These are phyloP conservation scores for Alectoria sarmentosa DNA, from an alignment of 495 filamentous ascomycete genomes.

Conservation along the genomic window DNA sequence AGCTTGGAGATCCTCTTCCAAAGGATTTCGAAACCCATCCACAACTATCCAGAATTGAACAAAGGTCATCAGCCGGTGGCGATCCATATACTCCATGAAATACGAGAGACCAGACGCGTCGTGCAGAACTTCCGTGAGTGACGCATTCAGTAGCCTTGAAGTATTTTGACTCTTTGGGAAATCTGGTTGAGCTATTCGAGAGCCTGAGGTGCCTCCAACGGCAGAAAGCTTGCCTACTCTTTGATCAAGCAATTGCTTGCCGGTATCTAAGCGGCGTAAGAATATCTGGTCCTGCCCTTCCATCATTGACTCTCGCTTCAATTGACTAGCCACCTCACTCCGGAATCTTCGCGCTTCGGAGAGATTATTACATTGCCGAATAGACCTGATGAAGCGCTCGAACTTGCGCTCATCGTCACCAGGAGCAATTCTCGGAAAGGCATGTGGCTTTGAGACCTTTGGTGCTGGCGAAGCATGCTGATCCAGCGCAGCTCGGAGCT, in stretches of 20 bases:
- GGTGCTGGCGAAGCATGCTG: conserved; percentile 85
- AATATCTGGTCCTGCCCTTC: conserved; percentile 78
- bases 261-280: conserved; percentile 80
- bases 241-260: conserved; percentile 83
- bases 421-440: conserved; percentile 60
- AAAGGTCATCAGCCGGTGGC: conserved; percentile 72
- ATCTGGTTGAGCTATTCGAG: conserved; percentile 32
- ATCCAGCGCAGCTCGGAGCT: conserved; percentile 87
- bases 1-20: conserved; percentile 78
- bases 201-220: conserved; percentile 46
- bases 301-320: conserved; percentile 75
- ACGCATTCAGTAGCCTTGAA: conserved; percentile 60
- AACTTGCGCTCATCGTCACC: conserved; percentile 84
- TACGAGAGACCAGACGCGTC: conserved; percentile 88
- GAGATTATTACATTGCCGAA: conserved; percentile 82
- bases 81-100: conserved; percentile 99
- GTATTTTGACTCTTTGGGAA: conserved; percentile 32
- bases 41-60: conserved; percentile 99
- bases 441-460: conserved; percentile 51
- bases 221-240: conserved; percentile 76
- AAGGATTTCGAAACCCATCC: conserved; percentile 90
- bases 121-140: conserved; percentile 74
- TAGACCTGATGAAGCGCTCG: conserved; percentile 87
- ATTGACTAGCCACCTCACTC: conserved; percentile 85
- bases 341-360: conserved; percentile 89